Base-by-base conservation (phyloP, 2,329 filamentous ascomycete species). In the Apiospora marii region DNA sequence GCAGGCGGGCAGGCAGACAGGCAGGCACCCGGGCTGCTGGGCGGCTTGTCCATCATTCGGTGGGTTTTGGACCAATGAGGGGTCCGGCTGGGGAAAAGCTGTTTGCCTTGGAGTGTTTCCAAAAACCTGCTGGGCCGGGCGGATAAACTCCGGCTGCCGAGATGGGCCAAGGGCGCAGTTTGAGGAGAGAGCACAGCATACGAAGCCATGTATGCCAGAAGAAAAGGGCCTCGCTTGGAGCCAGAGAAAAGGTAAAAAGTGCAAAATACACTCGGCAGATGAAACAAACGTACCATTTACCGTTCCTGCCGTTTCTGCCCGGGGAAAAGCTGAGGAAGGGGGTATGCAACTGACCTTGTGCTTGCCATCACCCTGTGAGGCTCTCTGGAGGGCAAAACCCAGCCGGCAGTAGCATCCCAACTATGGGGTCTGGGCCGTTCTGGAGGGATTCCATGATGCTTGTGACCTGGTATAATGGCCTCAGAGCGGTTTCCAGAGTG, bases 141-240 rank as follows among this genome's bases (percentile, higher is more conserved):
- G 69, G 71, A 53, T 61, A 68, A 72, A 72, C 71, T 70, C 46
- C 71, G 71, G 71, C 69, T 53, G 46, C n/a, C 46, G 49, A 44
- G n/a, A 48, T 27, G 68, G 58, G 30, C 71, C 58, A 61, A 70
- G 48, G n/a, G 53, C 24, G 69, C 67, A 67, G 68, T 70, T 61
- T 46, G 71, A 70, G 69, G 71, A 72, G 71, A 64, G 30, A 64
- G 58, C 58, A 64, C 58, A 64, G 58, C 58, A 64, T 64, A 24
- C 22, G 58, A 64, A 64, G 30, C 58, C 30, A 64, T 64, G 58
- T 41, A 64, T 64, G 58, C 34, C 19, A 41, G 58, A 13, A 41
- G 34, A 41, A 64, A 13, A 41, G 34, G 58, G 22, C 58, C 41
- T 64, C 58, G 12, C 58, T 64, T 12, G 58, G 41, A 24, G 58